A percentile compares a stretch with the other conserved stretches of the same genome.
Evolutionary conservation across 768 basidiomycete genomes (phyloP).

Genomic region (Boletus subcaerulescens): DNA sequence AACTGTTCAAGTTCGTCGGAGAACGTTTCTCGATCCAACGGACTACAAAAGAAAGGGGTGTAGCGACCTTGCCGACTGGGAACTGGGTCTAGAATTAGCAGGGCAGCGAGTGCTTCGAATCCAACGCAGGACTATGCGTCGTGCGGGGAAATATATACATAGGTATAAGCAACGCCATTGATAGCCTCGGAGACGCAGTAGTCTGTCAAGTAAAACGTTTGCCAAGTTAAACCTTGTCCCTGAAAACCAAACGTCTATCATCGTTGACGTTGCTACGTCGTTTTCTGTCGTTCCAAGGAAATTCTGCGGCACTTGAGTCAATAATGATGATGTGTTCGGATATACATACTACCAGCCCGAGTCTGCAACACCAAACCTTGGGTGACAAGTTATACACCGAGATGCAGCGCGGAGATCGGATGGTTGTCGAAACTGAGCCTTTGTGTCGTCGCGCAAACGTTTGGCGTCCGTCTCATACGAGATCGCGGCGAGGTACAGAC

Average conservation of each 20-base stretch:
- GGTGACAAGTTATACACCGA: neutral
- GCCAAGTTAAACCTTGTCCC: neutral
- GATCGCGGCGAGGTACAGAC: neutral
- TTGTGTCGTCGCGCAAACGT: neutral
- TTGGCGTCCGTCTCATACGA: neutral
- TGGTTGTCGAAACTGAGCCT: no score
- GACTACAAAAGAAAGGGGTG: neutral
- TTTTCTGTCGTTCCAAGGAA: neutral
- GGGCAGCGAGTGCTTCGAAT: no score
- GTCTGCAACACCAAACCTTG: no score
- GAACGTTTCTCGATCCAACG: neutral
- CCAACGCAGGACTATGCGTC: no score
- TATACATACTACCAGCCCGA: no score
- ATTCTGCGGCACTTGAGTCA: slow-evolving; percentile 10
- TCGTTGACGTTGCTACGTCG: neutral
- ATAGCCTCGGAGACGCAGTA: no score
- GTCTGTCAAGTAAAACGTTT: neutral
- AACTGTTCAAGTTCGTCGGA: no score
- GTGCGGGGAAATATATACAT: no score
- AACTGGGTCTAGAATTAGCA: no score
- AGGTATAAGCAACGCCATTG: neutral
- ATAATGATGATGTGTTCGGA: neutral
- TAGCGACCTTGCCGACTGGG: neutral
- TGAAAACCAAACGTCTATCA: neutral
- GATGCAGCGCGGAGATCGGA: neutral